Evolutionary conservation across 106 monocot species (phyloP).

Genomic region (Acorus gramineus): DNA sequence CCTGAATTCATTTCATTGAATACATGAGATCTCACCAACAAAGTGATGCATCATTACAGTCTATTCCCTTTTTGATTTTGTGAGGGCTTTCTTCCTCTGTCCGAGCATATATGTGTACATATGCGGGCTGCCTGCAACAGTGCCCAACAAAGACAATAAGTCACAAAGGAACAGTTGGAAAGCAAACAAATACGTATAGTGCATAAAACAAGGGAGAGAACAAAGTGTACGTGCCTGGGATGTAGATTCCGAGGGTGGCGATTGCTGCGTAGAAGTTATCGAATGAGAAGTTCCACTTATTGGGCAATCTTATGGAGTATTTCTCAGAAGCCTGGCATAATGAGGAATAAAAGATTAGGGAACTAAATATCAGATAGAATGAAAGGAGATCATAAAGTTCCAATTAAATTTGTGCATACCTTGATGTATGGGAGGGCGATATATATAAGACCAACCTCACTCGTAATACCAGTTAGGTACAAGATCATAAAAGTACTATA

Average conservation of each 20-base stretch:
- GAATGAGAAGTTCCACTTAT: slow-evolving; percentile 5
- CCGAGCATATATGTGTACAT: slow-evolving; percentile 63
- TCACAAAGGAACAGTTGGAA: too few relatives aligned
- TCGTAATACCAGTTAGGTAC: slow-evolving; percentile 78
- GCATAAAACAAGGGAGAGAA: slow-evolving; percentile 1
- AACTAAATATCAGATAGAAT: background rate
- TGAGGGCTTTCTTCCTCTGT: slow-evolving; percentile 57
- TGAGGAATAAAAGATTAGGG: background rate
- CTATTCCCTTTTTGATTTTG: slow-evolving; percentile 46
- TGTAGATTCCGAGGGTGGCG: background rate
- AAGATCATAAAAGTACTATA: slow-evolving; percentile 80
- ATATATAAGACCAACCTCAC: slow-evolving; percentile 81
- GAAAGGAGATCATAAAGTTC: background rate
- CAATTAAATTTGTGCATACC: slow-evolving; percentile 17
- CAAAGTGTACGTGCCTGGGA: background rate
- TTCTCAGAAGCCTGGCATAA: slow-evolving; percentile 7
- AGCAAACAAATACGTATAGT: too few relatives aligned
- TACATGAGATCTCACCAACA: too few relatives aligned
- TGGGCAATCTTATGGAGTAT: slow-evolving; percentile 6
- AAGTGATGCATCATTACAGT: too few relatives aligned
- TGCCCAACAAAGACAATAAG: background rate
- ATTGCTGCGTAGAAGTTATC: slow-evolving; percentile 5
- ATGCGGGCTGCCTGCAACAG: slow-evolving; percentile 48
- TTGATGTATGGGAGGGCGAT: slow-evolving; percentile 64
- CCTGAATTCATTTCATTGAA: too few relatives aligned